Evolutionary conservation across 2,329 filamentous ascomycete species (phyloP), one percentile per base, ranked within the genome.

Genomic region (Fusarium denticulatum): DNA sequence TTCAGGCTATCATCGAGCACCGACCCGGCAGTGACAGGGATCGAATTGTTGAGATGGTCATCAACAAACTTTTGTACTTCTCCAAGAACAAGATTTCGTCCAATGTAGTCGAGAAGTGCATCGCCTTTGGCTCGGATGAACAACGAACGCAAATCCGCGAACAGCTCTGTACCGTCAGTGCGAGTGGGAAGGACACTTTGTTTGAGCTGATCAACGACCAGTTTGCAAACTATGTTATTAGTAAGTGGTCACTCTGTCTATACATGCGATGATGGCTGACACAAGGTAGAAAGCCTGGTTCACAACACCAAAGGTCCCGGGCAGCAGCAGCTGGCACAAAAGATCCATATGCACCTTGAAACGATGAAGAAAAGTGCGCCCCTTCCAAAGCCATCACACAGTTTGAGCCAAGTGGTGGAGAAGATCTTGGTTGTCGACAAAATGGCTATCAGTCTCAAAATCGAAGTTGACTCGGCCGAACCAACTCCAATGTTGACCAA

Each of bases 1-100:
- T 93, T 7, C 96, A 98, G 81, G 94, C 98, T 80, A 91, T 98
- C 58, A 95, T 99, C 69, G 86, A 92, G 68, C 90, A 94, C 72
- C 95, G 95, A 91, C 58, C 86, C 89, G 32, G 24, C 8, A 90
- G 92, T 63, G 94, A 98, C 78, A 90, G 91, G 26, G 86, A 87
- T 20, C 90, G 87, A 76, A 92, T 98, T 77, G 93, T 97, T 63
- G 83, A 87, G 32, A 85, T 94, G 52, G 92, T 98, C 72, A 91
- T 92, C 73, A 86, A 87, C 18, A 89, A 94, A 64, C 85, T 97
- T 6, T 83, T 97, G 43, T 84, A 85, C 3, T 91, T 94, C 76
- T 97, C 95, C 32, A 97, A 95, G 85, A 94, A 98, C 85, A 99
- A 99, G 81, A 97, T 94, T 79, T 96, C 96, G 2, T 98, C 95